Percentiles rank a stretch among this genome's conserved stretches.
phyloP scores from a whole-genome alignment of 1,139 yeast genomes.

The Magnusiomyces sp. region DNA sequence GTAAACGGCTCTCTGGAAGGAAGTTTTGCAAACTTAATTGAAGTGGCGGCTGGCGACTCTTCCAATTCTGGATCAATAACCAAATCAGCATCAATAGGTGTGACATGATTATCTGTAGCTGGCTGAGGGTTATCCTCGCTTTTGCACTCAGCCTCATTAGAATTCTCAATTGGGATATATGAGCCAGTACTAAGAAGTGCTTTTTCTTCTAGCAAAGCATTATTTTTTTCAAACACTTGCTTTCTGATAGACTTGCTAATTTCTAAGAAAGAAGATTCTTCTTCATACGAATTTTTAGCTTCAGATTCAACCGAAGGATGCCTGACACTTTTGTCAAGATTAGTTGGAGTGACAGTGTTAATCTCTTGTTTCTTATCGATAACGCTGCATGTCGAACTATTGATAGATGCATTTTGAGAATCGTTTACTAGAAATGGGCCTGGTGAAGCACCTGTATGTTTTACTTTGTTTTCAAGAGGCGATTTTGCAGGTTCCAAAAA shows the following conservation, averaged over 20 bases:
- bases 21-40: slow-evolving; percentile 37
- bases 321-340: no score
- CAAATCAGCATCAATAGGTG: background rate
- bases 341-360: no score
- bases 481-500: no score
- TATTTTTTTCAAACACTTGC: background rate
- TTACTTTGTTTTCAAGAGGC: no score
- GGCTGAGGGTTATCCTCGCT: slow-evolving; percentile 2
- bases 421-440: no score
- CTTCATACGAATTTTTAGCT: background rate
- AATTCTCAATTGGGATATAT: background rate
- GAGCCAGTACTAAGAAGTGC: slow-evolving; percentile 1
- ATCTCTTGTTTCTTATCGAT: no score
- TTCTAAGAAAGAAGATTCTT: slow-evolving; percentile 9
- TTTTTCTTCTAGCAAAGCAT: background rate
- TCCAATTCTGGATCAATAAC: slow-evolving; percentile 3
- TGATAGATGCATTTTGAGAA: no score
- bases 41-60: slow-evolving; percentile 14
- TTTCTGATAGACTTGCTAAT: slow-evolving; percentile 3
- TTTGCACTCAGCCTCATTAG: background rate
- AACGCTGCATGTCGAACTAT: no score
- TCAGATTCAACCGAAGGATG: no score
- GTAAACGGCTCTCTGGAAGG: slow-evolving; percentile 41
- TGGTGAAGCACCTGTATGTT: no score
- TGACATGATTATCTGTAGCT: background rate